A percentile compares a stretch with the other conserved stretches of the same genome.
Evolutionary conservation across 2,329 filamentous ascomycete species (phyloP).

Genomic region (Didymella keratinophila): DNA sequence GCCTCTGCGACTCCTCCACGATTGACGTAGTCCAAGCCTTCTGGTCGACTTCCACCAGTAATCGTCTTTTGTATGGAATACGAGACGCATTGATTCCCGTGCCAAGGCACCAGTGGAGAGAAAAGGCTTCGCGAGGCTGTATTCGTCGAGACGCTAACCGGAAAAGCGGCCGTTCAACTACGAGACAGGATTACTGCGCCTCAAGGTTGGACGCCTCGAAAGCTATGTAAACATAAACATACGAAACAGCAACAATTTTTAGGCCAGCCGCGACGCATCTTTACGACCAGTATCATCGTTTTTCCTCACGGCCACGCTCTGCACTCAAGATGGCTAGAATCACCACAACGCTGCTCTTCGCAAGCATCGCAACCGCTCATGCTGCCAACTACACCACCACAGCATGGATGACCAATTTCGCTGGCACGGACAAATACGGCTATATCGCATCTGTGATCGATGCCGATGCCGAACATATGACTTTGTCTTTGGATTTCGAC

Average conservation of each 20-base stretch:
- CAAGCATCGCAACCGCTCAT: conserved; percentile 8
- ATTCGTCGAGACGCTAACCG: conserved; percentile 6
- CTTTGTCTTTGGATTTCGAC: conserved; percentile 9
- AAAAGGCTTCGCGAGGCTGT: background rate
- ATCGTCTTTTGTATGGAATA: background rate
- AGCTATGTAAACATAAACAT: conserved; percentile 13
- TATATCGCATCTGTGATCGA: conserved; percentile 17
- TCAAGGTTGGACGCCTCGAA: conserved; percentile 9
- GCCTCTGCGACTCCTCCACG: background rate
- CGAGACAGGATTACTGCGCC: conserved; percentile 8
- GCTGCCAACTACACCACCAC: conserved; percentile 13
- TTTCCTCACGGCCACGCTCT: background rate
- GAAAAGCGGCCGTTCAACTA: background rate
- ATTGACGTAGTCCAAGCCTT: background rate
- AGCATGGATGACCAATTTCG: conserved; percentile 13
- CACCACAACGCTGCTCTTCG: conserved; percentile 5
- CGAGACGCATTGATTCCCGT: background rate
- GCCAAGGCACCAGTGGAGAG: background rate
- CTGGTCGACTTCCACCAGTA: background rate
- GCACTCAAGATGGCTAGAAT: conserved; percentile 2
- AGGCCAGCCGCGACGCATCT: no score
- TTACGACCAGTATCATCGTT: background rate
- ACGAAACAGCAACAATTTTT: background rate
- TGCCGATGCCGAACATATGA: conserved; percentile 14
- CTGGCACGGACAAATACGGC: conserved; percentile 9